Conservation (phyloP, 2,329 filamentous ascomycete genomes). For the Clarireedia paspali region DNA sequence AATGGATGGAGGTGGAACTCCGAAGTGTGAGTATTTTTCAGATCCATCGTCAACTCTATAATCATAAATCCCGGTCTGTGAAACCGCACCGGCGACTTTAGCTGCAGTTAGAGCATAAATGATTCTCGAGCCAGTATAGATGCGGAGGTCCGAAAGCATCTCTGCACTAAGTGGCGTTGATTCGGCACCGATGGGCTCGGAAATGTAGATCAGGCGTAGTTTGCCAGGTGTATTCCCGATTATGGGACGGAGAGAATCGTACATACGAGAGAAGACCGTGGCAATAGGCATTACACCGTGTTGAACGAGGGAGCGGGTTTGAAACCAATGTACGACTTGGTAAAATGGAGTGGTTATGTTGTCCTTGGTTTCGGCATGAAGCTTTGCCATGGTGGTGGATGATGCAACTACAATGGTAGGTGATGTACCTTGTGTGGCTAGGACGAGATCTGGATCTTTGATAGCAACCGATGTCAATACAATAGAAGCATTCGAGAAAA, state of each 20-base stretch:
- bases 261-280: conserved; percentile 53
- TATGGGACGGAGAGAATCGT: conserved; percentile 49
- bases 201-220: conserved; percentile 73
- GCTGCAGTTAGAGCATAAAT: conserved; percentile 79
- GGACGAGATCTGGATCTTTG: conserved; percentile 58
- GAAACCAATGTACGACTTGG: conserved; percentile 61
- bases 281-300: conserved; percentile 67
- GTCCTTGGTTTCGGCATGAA: conserved; percentile 54
- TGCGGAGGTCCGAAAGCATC: conserved; percentile 70
- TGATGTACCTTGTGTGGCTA: conserved; percentile 66
- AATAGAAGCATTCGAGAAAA: conserved; percentile 78
- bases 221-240: conserved; percentile 60
- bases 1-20: conserved; percentile 68
- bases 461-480: conserved; percentile 85
- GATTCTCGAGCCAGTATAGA: conserved; percentile 72
- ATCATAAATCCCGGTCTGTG: conserved; percentile 82
- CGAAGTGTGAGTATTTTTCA: conserved; percentile 59
- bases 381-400: conserved; percentile 61
- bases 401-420: conserved; percentile 79
- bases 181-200: conserved; percentile 59
- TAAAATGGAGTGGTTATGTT: conserved; percentile 56
- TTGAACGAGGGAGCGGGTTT: conserved; percentile 59
- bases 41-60: conserved; percentile 52
- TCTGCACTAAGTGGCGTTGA: conserved; percentile 58
- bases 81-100: conserved; percentile 80